Percentiles rank a stretch among this genome's conserved stretches.
Conservation (phyloP, 1,284 basidiomycete species). For the Xerocomus nothofagi region DNA sequence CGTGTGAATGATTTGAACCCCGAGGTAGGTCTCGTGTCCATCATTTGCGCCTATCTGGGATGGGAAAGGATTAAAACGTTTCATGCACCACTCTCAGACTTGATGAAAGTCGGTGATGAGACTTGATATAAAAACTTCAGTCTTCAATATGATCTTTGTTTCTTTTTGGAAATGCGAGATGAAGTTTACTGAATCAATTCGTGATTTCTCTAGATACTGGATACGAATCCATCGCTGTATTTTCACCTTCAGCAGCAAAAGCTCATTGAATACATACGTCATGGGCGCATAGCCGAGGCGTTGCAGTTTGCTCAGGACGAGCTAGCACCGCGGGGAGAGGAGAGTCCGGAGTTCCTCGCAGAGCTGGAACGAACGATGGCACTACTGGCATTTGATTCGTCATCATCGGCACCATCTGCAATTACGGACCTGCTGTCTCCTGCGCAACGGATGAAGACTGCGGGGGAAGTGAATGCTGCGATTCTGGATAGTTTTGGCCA, state of each 20-base stretch:
- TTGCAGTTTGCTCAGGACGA: conserved; percentile 91
- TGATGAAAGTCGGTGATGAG: conserved; percentile 69
- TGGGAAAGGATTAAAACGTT: conserved; percentile 77
- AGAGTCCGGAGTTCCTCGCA: conserved; percentile 88
- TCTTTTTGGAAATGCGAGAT: conserved; percentile 4
- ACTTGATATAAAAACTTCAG: conserved; percentile 78
- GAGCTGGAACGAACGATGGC: conserved; percentile 97
- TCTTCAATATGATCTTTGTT: conserved; percentile 81
- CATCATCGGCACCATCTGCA: conserved; percentile 58
- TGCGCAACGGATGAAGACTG: conserved; percentile 88
- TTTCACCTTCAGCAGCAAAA: conserved; percentile 95
- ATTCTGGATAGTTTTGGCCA: conserved; percentile 91
- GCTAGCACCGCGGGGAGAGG: conserved; percentile 91
- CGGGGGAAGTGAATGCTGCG: conserved; percentile 92
- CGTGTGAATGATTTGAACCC: conserved; percentile 95
- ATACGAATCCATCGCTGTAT: conserved; percentile 87
- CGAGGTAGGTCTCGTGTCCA: conserved; percentile 68
- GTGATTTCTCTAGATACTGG: conserved; percentile 74
- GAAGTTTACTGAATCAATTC: conserved; percentile 20
- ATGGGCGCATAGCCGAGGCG: conserved; percentile 77
- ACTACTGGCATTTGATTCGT: conserved; percentile 85
- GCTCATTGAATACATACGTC: conserved; percentile 92
- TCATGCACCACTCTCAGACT: conserved; percentile 99
- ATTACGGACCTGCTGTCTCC: conserved; percentile 82
- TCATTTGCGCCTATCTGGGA: conserved; percentile 12